Evolutionary conservation across 805 yeast species (phyloP), one percentile per base, ranked within the genome.

Genomic region (Grigorovia transvaalensis): DNA sequence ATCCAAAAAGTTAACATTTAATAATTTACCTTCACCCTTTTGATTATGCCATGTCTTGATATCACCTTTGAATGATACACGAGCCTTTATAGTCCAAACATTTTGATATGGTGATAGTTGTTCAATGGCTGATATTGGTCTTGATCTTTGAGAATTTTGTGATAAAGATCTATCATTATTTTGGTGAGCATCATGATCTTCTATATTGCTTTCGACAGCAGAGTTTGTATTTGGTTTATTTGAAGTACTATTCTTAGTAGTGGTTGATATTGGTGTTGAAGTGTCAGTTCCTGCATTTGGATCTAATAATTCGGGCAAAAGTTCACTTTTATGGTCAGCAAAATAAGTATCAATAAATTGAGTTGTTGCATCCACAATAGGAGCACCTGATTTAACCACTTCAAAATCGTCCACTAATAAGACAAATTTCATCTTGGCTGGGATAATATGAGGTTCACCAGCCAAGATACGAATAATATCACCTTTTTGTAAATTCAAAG

Each of bases 61-160:
- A 55, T 88, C 96, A 51, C 91, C 81, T 68, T 91, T 93, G 67
- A 77, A 82, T 0, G 95, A 82, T 27, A 89, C 93, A 64, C 98
- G 81, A 1, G 95, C 99, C 61, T 88, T 88, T 61, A 93, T 87
- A 7, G 91, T 84, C 98, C 98, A 93, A 49, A 77, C 74, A 64
- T 82, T 85, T 66, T 87, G 93, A 66, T 86, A 93, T 9, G 98
- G 98, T 12, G 96, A 88, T 49, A 93, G 73, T 56, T 84, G 88
- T 63, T 88, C 96, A 59, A 90, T 87, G 11, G 95, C 85, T 58
- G 78, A 79, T 43, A 85, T 73, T 33, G 77, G 74, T 46, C 65
- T 69, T 11, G 66, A 60, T 49, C 57, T 61, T 50, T 67, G 67
- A 38, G 69, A 65, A 15, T 42, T 38, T 57, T 55, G 62, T 54